Conservation (phyloP, 1,139 yeast species). For the Zygosaccharomyces sapae region DNA sequence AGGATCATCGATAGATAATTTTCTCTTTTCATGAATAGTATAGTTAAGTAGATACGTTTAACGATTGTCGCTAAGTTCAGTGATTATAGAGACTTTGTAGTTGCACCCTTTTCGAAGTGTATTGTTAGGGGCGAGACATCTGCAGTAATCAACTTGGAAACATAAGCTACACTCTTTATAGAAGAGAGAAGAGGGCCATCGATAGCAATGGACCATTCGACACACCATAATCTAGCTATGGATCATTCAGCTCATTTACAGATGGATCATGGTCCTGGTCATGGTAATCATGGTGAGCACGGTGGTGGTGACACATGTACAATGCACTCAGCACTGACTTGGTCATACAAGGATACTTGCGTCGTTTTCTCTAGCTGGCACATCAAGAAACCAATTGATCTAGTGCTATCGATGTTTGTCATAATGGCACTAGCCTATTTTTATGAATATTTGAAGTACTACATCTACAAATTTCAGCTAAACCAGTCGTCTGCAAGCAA, state of each 20-base stretch:
- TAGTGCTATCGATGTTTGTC: conserved; percentile 50
- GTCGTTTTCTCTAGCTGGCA: conserved; percentile 83
- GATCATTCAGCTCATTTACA: conserved; percentile 6
- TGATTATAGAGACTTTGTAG: neutral
- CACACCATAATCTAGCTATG: neutral
- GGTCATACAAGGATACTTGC: conserved; percentile 72
- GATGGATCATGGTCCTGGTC: conserved; percentile 37
- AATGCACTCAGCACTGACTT: conserved; percentile 75
- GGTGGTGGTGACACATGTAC: conserved; percentile 43
- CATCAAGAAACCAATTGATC: conserved; percentile 48
- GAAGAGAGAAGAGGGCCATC: neutral
- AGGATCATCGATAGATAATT: conserved; percentile 11
- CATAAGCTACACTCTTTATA: neutral
- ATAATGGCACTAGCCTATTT: conserved; percentile 50
- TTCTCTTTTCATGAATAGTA: neutral
- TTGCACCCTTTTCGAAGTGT: no score
- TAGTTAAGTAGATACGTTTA: conserved; percentile 4
- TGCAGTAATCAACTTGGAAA: neutral
- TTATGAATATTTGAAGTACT: conserved; percentile 54
- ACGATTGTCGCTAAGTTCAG: neutral
- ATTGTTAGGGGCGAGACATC: no score
- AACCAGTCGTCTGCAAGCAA: conserved; percentile 9
- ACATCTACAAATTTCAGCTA: conserved; percentile 29
- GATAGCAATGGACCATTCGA: neutral
- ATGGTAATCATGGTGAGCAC: conserved; percentile 26